Evolutionary conservation across 768 basidiomycete species (phyloP), one percentile per base, ranked within the genome.

Genomic region (Suillus subluteus): DNA sequence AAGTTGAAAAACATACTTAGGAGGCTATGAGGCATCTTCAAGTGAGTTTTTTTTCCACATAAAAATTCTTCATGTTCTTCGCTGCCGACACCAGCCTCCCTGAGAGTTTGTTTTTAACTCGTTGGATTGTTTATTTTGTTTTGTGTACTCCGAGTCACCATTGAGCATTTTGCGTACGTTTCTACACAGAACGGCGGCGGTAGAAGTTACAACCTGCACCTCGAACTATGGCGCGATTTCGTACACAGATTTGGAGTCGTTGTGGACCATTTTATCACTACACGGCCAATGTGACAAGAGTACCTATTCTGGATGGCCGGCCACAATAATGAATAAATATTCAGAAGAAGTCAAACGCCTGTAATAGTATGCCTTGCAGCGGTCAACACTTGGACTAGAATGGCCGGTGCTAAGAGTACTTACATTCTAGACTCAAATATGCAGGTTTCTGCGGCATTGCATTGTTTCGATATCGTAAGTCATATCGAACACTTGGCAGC

Each of bases 181-280:
- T 83, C 80, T 4, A 78, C 83, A 58, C 88, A 86, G 67, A 91
- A 35, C 80, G 7, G 90, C 88, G 40, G 84, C 84, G 67, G 93
- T 75, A 0, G 92, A 52, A 52, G 23, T 52, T 8, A 18, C 23
- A 7, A 6, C 23, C 93, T 46, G 88, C 74, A 1, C 90, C 90
- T 74, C 94, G 92, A 5, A 90, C 84, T 15, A 84, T 83, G 9
- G 94, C 88, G 63, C 92, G 90, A 59, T 87, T 83, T 88, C 82
- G 72, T 91, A 91, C 79, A 91, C 84, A 58, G 84, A 82, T 67
- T 78, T 80, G 0, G 86, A 84, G 71, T 92, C 80, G 32, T 91
- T 26, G 13, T 26, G n/a, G 48, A 50, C 13, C 23, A 26, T 50
- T 13, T 50, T 15, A 26, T 50, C 23, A 12, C n/a, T 48, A 2